Evolutionary conservation across 2,329 filamentous ascomycete genomes (phyloP).

Genomic region (Colletotrichum salicis): DNA sequence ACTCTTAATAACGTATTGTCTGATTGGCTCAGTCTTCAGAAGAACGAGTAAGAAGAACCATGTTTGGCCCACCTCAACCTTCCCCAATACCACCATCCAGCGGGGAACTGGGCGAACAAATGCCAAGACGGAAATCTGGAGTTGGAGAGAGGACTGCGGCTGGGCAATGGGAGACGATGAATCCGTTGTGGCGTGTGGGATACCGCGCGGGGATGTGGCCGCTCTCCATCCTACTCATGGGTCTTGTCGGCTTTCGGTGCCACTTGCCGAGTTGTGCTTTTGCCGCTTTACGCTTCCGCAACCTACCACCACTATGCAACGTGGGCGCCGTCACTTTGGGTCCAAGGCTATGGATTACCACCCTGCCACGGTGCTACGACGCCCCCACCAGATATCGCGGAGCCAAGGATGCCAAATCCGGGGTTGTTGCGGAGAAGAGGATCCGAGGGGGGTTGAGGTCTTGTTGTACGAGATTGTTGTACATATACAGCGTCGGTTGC

Average conservation of each 20-base stretch:
- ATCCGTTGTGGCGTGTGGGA: not conserved
- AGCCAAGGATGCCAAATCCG: conserved; percentile 29
- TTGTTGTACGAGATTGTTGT: not conserved
- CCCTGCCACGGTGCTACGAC: too few species aligned
- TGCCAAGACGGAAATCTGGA: not conserved
- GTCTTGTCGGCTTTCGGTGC: conserved; percentile 21
- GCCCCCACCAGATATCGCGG: conserved; percentile 11
- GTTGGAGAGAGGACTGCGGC: not conserved
- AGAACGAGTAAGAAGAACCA: not conserved
- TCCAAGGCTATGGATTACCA: not conserved
- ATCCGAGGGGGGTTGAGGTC: too few species aligned
- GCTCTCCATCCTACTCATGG: not conserved
- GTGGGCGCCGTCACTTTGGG: not conserved
- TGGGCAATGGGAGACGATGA: not conserved
- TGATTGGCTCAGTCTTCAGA: not conserved
- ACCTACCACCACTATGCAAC: not conserved
- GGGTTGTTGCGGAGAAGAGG: conserved; percentile 28
- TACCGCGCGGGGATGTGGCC: not conserved
- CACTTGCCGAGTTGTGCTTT: not conserved
- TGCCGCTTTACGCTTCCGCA: not conserved
- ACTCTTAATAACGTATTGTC: not conserved
- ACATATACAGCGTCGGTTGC: not conserved
- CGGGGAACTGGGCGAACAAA: not conserved
- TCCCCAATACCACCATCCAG: not conserved
- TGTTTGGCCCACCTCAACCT: not conserved